phyloP scores from a whole-genome alignment of 129 eudicot genomes.

The Ambrosia trifida region DNA sequence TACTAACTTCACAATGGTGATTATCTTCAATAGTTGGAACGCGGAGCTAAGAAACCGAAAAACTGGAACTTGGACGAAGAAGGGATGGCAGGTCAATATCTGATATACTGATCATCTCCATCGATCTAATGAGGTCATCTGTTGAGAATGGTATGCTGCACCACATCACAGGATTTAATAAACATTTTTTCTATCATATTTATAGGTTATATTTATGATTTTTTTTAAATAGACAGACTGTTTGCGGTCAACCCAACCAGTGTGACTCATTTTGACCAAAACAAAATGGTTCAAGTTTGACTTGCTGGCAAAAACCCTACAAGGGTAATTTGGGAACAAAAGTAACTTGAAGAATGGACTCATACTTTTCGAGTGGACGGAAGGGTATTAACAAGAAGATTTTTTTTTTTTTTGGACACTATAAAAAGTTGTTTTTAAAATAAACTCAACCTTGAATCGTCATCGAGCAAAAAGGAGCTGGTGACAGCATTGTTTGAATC shows the following conservation, averaged over 20 bases:
- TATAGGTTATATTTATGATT: not conserved
- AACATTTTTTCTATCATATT: too few species aligned
- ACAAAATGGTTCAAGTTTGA: not conserved
- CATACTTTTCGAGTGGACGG: not conserved
- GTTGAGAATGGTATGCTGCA: slow-evolving; percentile 96
- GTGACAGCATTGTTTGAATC: slow-evolving; percentile 79
- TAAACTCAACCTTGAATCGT: slow-evolving; percentile 71
- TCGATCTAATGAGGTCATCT: slow-evolving; percentile 82
- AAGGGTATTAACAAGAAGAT: not conserved
- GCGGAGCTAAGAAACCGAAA: slow-evolving; percentile 50
- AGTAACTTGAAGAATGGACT: not conserved
- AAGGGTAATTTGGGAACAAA: slow-evolving; percentile 9
- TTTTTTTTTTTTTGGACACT: not conserved
- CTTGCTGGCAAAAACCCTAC: not conserved
- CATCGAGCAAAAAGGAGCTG: slow-evolving; percentile 76
- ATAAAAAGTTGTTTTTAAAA: not conserved
- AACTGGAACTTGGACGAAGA: slow-evolving; percentile 72
- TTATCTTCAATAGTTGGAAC: slow-evolving; percentile 32
- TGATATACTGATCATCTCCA: slow-evolving; percentile 65
- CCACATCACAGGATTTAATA: slow-evolving; percentile 10
- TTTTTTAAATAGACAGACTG: not conserved
- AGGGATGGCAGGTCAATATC: slow-evolving; percentile 94
- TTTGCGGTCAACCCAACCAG: not conserved
- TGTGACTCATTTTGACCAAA: not conserved
- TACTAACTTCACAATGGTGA: slow-evolving; percentile 11